Evolutionary conservation across 2,329 filamentous ascomycete genomes (phyloP), one percentile per base, ranked within the genome.

Genomic region (Thelonectria blattea): DNA sequence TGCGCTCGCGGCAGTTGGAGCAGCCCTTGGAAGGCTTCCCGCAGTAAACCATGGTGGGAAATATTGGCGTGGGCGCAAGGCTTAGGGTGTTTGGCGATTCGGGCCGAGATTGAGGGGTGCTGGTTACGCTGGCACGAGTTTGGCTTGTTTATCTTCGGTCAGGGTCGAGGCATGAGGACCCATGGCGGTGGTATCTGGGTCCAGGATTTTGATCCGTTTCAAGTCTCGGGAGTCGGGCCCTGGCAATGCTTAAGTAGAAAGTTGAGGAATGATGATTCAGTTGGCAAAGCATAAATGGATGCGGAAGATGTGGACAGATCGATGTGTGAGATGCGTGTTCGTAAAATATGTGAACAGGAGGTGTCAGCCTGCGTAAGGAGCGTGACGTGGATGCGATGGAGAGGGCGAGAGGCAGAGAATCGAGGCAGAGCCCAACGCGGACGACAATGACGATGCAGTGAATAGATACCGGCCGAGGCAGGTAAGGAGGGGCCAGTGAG

Each of bases 1-100:
- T 86, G 65, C 83, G 80, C 68, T 82, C 79, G 63, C 83, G 79
- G 66, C 83, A 86, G 64, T 76, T 81, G 64, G 81, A 83, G 71
- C 83, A 86, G 42, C 82, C 83, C 68, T 83, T 83, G 39, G 83
- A 85, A 45, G 83, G 83, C 66, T 84, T 85, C 5, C 83, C 83
- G 65, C 83, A 85, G 67, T 84, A 86, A 6, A 85, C 83, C 83
- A 86, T 85, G 56, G 39, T 54, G 59, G 46, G n/a, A 60, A 24
- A n/a, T 39, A 47, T 14, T 18, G 37, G 46, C 42, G 46, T 56
- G 46, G 34, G 24, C 18, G 20, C 51, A 46, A 52, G n/a, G 39
- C 45, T 56, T 65, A 32, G 24, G 34, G 18, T 22, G 20, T 22
- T 37, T 37, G 39, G 49, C 51, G 46, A 11, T 34, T 55, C 17